A percentile compares a stretch with the other conserved stretches of the same genome.
These are phyloP conservation scores for Plectosphaerella cucumerina DNA, from an alignment of 2,329 filamentous ascomycete species.

Conservation along the genomic window DNA sequence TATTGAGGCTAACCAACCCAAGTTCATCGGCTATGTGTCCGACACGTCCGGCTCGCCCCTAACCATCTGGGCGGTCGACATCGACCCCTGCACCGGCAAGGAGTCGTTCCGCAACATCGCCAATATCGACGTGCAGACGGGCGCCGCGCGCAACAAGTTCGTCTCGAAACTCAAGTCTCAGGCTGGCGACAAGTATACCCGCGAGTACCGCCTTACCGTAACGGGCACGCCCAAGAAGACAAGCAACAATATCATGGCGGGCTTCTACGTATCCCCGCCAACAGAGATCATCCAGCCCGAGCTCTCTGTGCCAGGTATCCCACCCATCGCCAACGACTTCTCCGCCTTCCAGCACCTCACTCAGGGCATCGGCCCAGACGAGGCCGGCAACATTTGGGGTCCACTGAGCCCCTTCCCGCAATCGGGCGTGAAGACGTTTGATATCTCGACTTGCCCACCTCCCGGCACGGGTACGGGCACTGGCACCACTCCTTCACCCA, in stretches of 20 bases:
- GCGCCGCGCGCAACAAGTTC: slow-evolving; percentile 32
- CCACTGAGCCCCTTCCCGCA: slow-evolving; percentile 28
- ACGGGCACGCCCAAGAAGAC: slow-evolving; percentile 25
- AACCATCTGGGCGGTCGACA: slow-evolving; percentile 31
- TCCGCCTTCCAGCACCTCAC: slow-evolving; percentile 23
- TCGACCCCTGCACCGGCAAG: slow-evolving; percentile 36
- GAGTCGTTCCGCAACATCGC: slow-evolving; percentile 28
- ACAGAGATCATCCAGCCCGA: slow-evolving; percentile 39
- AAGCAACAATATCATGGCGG: slow-evolving; percentile 31
- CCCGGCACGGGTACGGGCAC: not conserved
- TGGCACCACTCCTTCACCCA: not conserved
- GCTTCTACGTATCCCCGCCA: slow-evolving; percentile 34
- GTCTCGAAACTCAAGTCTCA: slow-evolving; percentile 23
- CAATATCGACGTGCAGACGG: slow-evolving; percentile 20
- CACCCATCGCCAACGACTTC: slow-evolving; percentile 27
- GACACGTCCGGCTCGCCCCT: slow-evolving; percentile 22
- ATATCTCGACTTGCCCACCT: slow-evolving; percentile 9
- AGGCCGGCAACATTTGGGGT: slow-evolving; percentile 24
- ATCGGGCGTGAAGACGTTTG: slow-evolving; percentile 8
- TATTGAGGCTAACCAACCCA: slow-evolving; percentile 1
- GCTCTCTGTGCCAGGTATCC: slow-evolving; percentile 28
- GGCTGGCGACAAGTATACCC: slow-evolving; percentile 26
- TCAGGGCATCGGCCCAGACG: slow-evolving; percentile 23
- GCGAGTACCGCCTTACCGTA: slow-evolving; percentile 33
- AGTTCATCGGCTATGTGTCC: slow-evolving; percentile 33